These are phyloP conservation scores for Aspergillus sp. DNA, from an alignment of 2,329 filamentous ascomycete species.

Conservation along the genomic window DNA sequence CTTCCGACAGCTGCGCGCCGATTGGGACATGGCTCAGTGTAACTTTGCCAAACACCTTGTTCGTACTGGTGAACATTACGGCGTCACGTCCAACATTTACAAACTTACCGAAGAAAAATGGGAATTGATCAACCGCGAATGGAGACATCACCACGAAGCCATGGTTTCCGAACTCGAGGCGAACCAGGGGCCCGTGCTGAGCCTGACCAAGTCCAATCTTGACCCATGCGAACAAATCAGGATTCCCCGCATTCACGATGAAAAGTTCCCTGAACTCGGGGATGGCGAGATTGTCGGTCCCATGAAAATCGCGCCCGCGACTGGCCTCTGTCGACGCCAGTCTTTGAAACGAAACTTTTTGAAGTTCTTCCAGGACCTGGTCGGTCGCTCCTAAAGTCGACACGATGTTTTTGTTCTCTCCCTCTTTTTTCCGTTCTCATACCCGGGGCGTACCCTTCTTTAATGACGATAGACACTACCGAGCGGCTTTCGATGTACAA, in stretches of 20 bases:
- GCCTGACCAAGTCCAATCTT: constrained; percentile 32
- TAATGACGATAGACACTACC: constrained; percentile 24
- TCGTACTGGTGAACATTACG: constrained; percentile 85
- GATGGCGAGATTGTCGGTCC: constrained; percentile 92
- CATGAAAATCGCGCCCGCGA: constrained; percentile 57
- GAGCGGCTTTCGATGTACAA: constrained; percentile 18
- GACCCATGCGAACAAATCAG: constrained; percentile 48
- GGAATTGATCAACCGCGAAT: constrained; percentile 70
- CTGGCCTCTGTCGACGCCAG: constrained; percentile 31
- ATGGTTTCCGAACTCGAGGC: constrained; percentile 50
- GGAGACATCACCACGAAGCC: constrained; percentile 66
- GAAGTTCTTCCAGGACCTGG: constrained; percentile 40
- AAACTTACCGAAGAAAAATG: constrained; percentile 83
- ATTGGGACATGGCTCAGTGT: constrained; percentile 77
- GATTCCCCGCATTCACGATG: constrained; percentile 43
- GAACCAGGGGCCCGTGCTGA: constrained; percentile 31
- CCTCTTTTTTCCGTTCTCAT: neutral
- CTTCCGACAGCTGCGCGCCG: constrained; percentile 63
- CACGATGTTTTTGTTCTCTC: neutral
- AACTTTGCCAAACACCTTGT: constrained; percentile 89
- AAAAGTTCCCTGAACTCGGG: constrained; percentile 83
- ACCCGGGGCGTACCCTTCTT: neutral
- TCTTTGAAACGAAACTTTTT: constrained; percentile 40
- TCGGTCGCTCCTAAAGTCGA: constrained; percentile 23
- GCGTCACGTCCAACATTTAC: constrained; percentile 83